phyloP scores from a whole-genome alignment of 208 protist genomes.

The Acanthamoeba castellanii region DNA sequence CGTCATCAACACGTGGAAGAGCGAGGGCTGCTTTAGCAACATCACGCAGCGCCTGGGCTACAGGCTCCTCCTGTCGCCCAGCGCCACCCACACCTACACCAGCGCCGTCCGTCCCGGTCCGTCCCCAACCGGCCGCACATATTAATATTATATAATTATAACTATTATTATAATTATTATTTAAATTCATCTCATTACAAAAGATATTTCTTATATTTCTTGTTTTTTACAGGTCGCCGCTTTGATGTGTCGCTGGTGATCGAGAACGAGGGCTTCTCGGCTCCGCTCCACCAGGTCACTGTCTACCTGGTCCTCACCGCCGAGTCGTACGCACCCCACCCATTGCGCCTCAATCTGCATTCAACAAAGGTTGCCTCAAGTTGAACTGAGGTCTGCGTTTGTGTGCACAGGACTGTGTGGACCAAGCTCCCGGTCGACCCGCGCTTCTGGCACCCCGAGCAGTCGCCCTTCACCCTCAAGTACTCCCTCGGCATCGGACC shows the following conservation, averaged over 20 bases:
- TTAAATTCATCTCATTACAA: not conserved
- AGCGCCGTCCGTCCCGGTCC: not conserved
- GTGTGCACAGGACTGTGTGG: not conserved
- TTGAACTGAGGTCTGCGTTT: not conserved
- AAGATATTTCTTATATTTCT: not conserved
- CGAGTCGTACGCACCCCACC: not conserved
- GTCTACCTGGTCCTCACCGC: slow-evolving; percentile 32
- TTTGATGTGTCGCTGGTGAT: not conserved
- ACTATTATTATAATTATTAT: not conserved
- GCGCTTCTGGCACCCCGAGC: not conserved
- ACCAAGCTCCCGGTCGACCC: not conserved
- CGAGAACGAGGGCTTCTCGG: not conserved
- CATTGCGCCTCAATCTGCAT: not conserved
- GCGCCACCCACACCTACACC: not conserved
- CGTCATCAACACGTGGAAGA: not conserved
- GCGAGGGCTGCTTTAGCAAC: not conserved
- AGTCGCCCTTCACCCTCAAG: slow-evolving; percentile 16
- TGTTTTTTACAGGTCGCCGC: not conserved
- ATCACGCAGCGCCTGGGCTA: slow-evolving; percentile 13
- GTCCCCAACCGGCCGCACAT: not conserved
- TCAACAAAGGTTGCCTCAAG: not conserved
- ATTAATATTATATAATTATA: not conserved
- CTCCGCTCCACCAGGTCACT: not conserved
- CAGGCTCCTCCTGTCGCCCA: not conserved
- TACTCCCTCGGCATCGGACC: not conserved